Base-by-base conservation (phyloP, 75 land plant genomes). In the Larix kaempferi region DNA sequence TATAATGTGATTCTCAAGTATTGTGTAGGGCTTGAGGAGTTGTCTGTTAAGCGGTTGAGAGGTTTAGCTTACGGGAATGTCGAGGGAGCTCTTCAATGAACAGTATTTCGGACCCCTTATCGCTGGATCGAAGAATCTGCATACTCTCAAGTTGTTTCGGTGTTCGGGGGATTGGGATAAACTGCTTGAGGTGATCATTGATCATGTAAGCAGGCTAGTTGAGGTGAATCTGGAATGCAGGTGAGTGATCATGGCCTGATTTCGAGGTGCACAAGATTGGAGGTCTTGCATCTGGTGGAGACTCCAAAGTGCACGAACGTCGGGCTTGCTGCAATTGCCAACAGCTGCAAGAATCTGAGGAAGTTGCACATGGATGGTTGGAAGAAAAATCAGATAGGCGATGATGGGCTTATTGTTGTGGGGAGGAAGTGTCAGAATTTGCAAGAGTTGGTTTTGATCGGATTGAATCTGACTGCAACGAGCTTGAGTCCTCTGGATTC, bases 381-480 rank as follows among this genome's bases (percentile, higher is more conserved):
- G 83, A 73, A 74, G 54, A 59, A 44, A 39, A 77, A 78, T 74
- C 65, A 71, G 12, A 62, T 87, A 5, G 88, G 88, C 15, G 88
- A 87, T 59, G 87, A 81, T 58, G 86, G 88, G 14, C 87, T 87
- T 57, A 65, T 78, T 23, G 65, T 64, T 19, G 60, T 87, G 13
- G 88, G 80, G 11, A 87, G 76, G 44, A 66, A 76, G 17, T 87
- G 88, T 73, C 37, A 60, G 33, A 71, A 84, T 23, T 58, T 87
- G 56, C 78, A 84, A 66, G 88, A 87, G 57, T 79, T 87, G n/a
- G 87, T 87, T 44, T 57, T 87, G 44, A 81, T 87, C 25, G 85
- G 88, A 15, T 66, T 87, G 65, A 78, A 78, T 69, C 61, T 72
- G 11, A 87, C 83, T 2, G 62, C 52, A 17, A 26, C 75, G 14